Base-by-base conservation (phyloP, 305 asterid genomes). In the Caryopteris hybrid region DNA sequence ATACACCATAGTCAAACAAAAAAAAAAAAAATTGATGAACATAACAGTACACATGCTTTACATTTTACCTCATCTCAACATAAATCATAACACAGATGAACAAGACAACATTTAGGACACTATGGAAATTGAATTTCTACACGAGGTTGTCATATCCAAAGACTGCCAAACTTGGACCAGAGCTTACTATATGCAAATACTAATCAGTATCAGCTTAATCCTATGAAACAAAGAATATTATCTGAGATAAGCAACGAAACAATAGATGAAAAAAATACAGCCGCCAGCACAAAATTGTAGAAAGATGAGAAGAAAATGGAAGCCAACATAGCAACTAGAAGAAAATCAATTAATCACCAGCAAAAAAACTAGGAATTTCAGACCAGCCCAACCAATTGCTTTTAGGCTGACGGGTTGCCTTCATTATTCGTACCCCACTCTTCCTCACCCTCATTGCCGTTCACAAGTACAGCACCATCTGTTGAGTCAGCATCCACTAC, bases 401-500 rank as follows among this genome's bases (percentile, higher is more conserved):
- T 87, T 91, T 91, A 95, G 91, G 95, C 90, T 85, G 99, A 86
- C 82, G 79, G 84, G 82, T 94, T 89, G 85, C 95, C 99, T 86
- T 82, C 91, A 82, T 81, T 85, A 86, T 94, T 80, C 90, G 85
- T 89, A 89, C 95, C 98, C 91, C 89, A 91, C 96, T 91, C 87
- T 89, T 95, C 97, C 76, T 89, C 96, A 72, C 85, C 96, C 83
- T 89, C 97, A 59, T 78, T 84, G 45, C 94, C 95, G 31, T 89
- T 91, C 74, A 95, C 89, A 42, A 89, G 89, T 60, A 87, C 92
- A 33, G 90, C 92, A 63, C 98, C 95, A 57, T 91, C 97, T 27
- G 89, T 79, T 48, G 98, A 89, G 71, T 91, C 97, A 45, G 91
- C 93, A 70, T 91, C 98, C 68, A 80, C 91, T 67, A 88, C 91